Percentiles rank a stretch among this genome's conserved stretches.
Evolutionary conservation across 225 moss, liverwort and hornwort species (phyloP).

Genomic region (Pseudoscleropodium purum): DNA sequence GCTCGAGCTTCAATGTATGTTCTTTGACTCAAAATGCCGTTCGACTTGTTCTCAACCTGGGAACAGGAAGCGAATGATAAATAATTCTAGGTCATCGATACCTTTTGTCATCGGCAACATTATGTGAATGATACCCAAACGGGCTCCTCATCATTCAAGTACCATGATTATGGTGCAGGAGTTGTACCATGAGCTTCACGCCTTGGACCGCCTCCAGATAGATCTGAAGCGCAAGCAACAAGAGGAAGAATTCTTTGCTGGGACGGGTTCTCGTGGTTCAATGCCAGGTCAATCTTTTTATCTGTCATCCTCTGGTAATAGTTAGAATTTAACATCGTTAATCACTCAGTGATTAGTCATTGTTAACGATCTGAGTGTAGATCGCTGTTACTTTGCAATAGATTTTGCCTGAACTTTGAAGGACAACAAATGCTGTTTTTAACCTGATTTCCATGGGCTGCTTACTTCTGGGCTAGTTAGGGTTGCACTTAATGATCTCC

Average conservation of each 20-base stretch:
- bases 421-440: neutral
- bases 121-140: neutral
- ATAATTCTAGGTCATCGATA: neutral
- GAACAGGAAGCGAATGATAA: neutral
- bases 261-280: slow-evolving; percentile 30
- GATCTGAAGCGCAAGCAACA: slow-evolving; percentile 67
- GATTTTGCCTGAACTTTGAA: neutral
- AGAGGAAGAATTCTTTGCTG: slow-evolving; percentile 50
- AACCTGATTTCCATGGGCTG: neutral
- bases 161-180: slow-evolving; percentile 33
- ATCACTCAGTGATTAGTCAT: neutral
- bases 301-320: neutral
- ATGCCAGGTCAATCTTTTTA: slow-evolving; percentile 9
- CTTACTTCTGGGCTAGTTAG: neutral
- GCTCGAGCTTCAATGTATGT: neutral
- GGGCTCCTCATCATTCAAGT: neutral
- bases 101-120: neutral
- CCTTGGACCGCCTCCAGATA: slow-evolving; percentile 56
- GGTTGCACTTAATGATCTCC: neutral
- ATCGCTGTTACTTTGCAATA: neutral
- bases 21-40: neutral
- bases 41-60: neutral
- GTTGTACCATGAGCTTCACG: slow-evolving; percentile 64
- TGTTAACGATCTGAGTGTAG: neutral
- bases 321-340: neutral